Conservation (phyloP, 768 basidiomycete species). For the Leccinum uliginosum region DNA sequence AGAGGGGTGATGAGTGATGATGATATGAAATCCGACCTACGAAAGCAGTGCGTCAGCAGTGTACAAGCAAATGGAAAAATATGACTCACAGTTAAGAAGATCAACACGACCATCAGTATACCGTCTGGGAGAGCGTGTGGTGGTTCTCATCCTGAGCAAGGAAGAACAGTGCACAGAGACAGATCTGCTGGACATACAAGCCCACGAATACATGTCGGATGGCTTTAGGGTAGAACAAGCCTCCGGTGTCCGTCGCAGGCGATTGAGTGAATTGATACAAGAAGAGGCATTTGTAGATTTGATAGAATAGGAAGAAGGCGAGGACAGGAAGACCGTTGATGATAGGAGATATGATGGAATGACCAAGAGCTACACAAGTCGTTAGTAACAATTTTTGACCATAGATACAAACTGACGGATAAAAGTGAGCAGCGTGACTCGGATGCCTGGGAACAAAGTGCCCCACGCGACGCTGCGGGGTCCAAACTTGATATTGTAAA, state of each 20-base stretch:
- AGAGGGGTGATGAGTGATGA: constrained; percentile 69
- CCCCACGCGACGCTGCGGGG: constrained; percentile 72
- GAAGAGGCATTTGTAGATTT: constrained; percentile 85
- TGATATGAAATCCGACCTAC: constrained; percentile 64
- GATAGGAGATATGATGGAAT: constrained; percentile 87
- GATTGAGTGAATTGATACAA: constrained; percentile 75
- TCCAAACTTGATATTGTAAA: constrained; percentile 79
- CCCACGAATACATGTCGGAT: constrained; percentile 93
- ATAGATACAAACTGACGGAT: constrained; percentile 53
- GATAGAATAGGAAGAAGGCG: constrained; percentile 81
- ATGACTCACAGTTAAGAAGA: constrained; percentile 70
- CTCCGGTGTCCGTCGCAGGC: constrained; percentile 73
- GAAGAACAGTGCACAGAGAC: constrained; percentile 88
- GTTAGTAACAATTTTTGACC: neutral
- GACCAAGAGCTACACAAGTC: constrained; percentile 54
- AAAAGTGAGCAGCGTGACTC: constrained; percentile 76
- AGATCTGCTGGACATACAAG: constrained; percentile 85
- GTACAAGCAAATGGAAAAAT: too few species aligned
- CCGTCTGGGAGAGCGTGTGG: constrained; percentile 66
- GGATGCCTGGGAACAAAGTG: constrained; percentile 61
- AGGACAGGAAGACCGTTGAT: constrained; percentile 85
- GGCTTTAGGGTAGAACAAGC: constrained; percentile 93
- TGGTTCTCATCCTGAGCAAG: constrained; percentile 55
- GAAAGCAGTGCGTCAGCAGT: neutral
- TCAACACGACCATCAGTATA: constrained; percentile 79